Conservation (phyloP, 441 rosid genomes). For the Cnidoscolus chayamansa region DNA sequence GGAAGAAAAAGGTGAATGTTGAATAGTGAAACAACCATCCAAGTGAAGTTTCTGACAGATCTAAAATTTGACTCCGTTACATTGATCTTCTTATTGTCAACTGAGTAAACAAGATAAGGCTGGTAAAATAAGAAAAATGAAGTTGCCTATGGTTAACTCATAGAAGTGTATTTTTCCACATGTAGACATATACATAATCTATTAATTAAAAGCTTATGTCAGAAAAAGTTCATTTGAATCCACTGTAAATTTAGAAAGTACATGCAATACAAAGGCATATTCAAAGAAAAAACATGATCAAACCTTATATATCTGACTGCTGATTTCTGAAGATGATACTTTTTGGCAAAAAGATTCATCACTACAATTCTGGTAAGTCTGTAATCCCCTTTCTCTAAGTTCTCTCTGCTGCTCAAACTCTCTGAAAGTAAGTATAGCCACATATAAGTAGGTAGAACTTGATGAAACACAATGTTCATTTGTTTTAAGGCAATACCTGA, state of each 20-base stretch:
- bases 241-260: slow-evolving; percentile 12
- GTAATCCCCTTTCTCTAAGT: slow-evolving; percentile 79
- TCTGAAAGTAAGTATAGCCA: slow-evolving; percentile 40
- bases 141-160: neutral
- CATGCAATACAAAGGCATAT: slow-evolving; percentile 5
- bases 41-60: no score
- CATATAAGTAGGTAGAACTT: slow-evolving; percentile 19
- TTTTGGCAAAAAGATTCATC: slow-evolving; percentile 58
- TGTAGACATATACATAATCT: neutral
- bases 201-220: neutral
- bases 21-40: neutral
- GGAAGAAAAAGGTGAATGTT: neutral
- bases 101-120: neutral
- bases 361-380: slow-evolving; percentile 57
- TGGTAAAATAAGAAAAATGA: neutral
- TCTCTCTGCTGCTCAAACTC: slow-evolving; percentile 99
- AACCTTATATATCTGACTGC: slow-evolving; percentile 61
- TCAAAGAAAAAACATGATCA: slow-evolving; percentile 24
- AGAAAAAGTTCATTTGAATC: neutral
- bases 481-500: slow-evolving; percentile 49
- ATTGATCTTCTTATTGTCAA: no score
- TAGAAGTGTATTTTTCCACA: no score
- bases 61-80: no score
- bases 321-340: slow-evolving; percentile 50
- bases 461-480: slow-evolving; percentile 20